Evolutionary conservation across 768 basidiomycete species (phyloP), one percentile per base, ranked within the genome.

Genomic region (Rossbeevera mucosa): DNA sequence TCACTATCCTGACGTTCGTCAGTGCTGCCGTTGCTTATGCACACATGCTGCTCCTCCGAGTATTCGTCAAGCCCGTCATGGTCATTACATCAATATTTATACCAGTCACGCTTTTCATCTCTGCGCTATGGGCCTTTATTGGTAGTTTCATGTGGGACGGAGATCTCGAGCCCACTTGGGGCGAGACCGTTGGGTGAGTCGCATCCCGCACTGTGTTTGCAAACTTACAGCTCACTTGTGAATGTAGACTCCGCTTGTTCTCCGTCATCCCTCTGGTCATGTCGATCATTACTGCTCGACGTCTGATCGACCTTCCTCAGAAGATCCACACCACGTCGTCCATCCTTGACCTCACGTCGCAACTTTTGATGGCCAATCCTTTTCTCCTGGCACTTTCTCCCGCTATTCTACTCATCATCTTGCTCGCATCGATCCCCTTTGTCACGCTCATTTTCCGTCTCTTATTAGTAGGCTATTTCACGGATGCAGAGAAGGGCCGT

Each of bases 31-130:
- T 80, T 42, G 86, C 89, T 7, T 92, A 92, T 64, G 69, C 75
- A 40, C 87, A 91, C 64, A 81, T 91, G 40, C 77, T 83, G 56
- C 76, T 94, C 38, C 71, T 95, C 46, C 82, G 85, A 52, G 76
- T 90, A 53, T 92, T 93, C 59, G 87, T 91, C 52, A 81, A 85
- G 51, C 92, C 93, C 16, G 87, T 91, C 46, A 83, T 95, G 75
- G 70, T 91, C 31, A 78, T 77, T 21, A 91, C 88, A 0, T 83
- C 84, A 16, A 74, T 92, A 24, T 86, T 87, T 61, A 81, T 89
- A 44, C 89, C 91, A 36, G 78, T 79, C 24, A 83, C 85, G 0
- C 72, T 92, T 54, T 77, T 88, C 61, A 74, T 89, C 45, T 89
- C 86, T 38, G 81, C 88, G 7, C 58, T 90, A 22, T 90, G 89